Evolutionary conservation across 495 filamentous ascomycete genomes (phyloP), one percentile per base, ranked within the genome.

Genomic region (Pyrenula massariospora): DNA sequence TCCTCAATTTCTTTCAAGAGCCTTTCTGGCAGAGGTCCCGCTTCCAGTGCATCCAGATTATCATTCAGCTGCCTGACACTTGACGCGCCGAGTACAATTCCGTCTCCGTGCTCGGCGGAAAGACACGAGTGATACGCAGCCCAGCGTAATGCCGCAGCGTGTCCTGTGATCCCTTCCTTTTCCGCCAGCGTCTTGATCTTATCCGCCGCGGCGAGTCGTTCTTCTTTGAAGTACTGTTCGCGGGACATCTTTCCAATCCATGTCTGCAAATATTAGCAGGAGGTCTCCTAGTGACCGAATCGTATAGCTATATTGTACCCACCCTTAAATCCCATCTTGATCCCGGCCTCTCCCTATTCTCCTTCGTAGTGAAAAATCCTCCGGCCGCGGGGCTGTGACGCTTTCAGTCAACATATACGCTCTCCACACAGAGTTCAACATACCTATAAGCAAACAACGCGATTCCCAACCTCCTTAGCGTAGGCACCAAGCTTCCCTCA

Each of bases 151-250:
- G 72, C 68, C 15, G 67, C 65, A 24, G 68, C 70, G n/a, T 67
- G 70, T 15, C 64, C 62, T 12, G 59, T 68, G n/a, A 75, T 58
- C 3, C 60, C 62, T 54, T 62, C 52, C 57, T 66, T 64, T 10
- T 48, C 53, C 0, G 66, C 63, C 23, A 57, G 59, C 21, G 22
- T 25, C 21, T 72, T 59, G 31, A 81, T 58, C 11, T 73, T 61
- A 52, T 77, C 71, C 23, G 78, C 52, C 0, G 76, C 76, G 53
- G 71, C 72, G 54, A 77, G 77, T 54, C 75, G 74, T 12, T 58
- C 62, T 25, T 71, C 68, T 31, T 75, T 74, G 67, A 70, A 79
- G 57, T 78, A 79, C 2, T 71, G 68, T 2, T 52, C 54, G 2
- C 69, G 69, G 53, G 70, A 68, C 42, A 69, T 60, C 12, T 58